These are phyloP conservation scores for Rhexocercosporidium sp. DNA, from an alignment of 2,329 filamentous ascomycete species.

Conservation along the genomic window DNA sequence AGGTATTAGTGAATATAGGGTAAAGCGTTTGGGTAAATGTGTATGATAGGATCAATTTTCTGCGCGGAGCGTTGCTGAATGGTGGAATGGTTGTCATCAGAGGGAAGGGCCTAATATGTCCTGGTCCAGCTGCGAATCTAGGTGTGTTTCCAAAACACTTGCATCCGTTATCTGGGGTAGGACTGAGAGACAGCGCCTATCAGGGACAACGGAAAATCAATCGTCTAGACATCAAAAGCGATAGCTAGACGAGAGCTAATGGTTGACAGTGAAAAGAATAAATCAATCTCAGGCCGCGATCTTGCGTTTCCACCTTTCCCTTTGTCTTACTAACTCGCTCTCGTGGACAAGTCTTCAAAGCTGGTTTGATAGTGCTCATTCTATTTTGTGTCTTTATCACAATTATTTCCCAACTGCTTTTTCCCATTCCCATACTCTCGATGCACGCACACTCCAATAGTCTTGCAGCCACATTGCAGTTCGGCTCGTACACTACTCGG, in stretches of 20 bases:
- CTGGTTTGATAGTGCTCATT: neutral
- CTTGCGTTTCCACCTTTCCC: neutral
- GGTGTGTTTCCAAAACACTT: neutral
- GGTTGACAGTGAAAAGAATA: neutral
- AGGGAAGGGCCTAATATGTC: too few relatives aligned
- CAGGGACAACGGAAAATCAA: neutral
- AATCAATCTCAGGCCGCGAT: neutral
- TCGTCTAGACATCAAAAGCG: neutral
- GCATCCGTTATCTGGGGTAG: neutral
- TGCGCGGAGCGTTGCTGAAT: neutral
- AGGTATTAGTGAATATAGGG: neutral
- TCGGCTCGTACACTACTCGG: conserved; percentile 1
- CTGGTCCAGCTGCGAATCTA: too few relatives aligned
- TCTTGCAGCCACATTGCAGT: neutral
- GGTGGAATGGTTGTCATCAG: neutral
- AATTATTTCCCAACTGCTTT: too few relatives aligned
- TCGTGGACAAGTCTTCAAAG: neutral
- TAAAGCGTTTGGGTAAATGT: neutral
- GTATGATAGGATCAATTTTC: neutral
- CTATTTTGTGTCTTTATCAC: neutral
- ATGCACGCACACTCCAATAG: too few relatives aligned
- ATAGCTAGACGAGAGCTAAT: neutral
- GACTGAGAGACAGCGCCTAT: too few relatives aligned
- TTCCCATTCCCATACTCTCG: too few relatives aligned
- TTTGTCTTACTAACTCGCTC: neutral